Evolutionary conservation across 371 early-diverging fungal genomes (phyloP).

Genomic region (Modicella reniformis): DNA sequence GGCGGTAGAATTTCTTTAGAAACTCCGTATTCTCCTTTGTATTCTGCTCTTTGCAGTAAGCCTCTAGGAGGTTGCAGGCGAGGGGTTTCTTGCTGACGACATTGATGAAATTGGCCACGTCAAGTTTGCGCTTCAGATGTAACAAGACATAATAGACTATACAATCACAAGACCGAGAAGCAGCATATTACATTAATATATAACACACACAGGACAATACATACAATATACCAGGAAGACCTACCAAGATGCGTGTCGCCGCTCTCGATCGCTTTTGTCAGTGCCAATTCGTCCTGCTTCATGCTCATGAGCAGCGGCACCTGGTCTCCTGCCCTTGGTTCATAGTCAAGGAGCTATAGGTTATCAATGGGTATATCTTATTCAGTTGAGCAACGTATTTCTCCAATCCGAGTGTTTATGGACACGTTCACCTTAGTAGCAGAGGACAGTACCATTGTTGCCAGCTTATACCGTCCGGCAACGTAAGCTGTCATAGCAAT

Average conservation of each 20-base stretch:
- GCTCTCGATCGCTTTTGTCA: constrained; percentile 91
- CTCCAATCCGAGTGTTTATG: too few relatives aligned
- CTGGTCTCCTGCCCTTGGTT: constrained; percentile 93
- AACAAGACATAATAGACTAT: constrained; percentile 90
- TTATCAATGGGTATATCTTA: too few relatives aligned
- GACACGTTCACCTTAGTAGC: neutral
- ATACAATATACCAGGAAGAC: neutral
- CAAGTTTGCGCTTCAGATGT: constrained; percentile 84
- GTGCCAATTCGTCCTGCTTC: constrained; percentile 88
- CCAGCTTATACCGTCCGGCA: constrained; percentile 87
- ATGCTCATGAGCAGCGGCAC: constrained; percentile 94
- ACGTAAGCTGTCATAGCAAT: constrained; percentile 93
- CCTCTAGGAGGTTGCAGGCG: constrained; percentile 85
- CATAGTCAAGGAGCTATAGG: constrained; percentile 85
- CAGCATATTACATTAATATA: neutral
- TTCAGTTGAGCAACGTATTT: too few relatives aligned
- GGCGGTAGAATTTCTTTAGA: constrained; percentile 92
- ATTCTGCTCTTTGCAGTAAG: constrained; percentile 82
- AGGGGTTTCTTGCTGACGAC: constrained; percentile 81
- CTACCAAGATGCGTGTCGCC: constrained; percentile 93
- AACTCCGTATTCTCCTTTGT: constrained; percentile 78
- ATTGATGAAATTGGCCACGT: constrained; percentile 90
- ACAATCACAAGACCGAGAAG: neutral
- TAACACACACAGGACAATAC: neutral
- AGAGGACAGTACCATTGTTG: constrained; percentile 72